Evolutionary conservation across 257 asterid genomes (phyloP).

Genomic region (Solanum sparsipilum): DNA sequence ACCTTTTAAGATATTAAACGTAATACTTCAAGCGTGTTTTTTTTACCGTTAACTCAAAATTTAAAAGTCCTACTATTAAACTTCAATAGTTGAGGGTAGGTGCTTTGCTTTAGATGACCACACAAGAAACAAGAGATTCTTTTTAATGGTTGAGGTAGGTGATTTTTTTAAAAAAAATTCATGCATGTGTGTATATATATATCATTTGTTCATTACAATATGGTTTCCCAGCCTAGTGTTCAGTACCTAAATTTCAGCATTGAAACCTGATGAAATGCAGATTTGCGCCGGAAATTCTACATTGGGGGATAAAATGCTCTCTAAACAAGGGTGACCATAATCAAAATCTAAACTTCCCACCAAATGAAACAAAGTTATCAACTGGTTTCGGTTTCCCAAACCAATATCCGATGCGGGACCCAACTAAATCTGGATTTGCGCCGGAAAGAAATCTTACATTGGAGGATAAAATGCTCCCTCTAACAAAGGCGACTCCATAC

Average conservation of each 20-base stretch:
- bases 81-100: no score
- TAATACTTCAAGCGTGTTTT: neutral
- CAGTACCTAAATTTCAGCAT: neutral
- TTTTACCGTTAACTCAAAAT: no score
- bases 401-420: no score
- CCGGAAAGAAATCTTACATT: neutral
- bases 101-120: no score
- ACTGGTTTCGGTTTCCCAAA: neutral
- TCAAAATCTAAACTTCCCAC: neutral
- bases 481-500: neutral
- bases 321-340: neutral
- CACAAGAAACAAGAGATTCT: no score
- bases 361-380: neutral
- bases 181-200: no score
- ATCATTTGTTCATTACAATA: no score
- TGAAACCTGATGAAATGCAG: neutral
- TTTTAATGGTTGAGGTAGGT: no score
- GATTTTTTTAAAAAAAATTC: no score
- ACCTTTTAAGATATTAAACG: neutral
- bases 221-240: no score
- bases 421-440: neutral
- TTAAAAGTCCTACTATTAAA: no score
- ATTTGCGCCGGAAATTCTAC: neutral
- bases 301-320: neutral
- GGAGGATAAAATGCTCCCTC: neutral